These are phyloP conservation scores for Glycyrrhiza uralensis DNA, from an alignment of 306 rosid genomes.

Conservation along the genomic window DNA sequence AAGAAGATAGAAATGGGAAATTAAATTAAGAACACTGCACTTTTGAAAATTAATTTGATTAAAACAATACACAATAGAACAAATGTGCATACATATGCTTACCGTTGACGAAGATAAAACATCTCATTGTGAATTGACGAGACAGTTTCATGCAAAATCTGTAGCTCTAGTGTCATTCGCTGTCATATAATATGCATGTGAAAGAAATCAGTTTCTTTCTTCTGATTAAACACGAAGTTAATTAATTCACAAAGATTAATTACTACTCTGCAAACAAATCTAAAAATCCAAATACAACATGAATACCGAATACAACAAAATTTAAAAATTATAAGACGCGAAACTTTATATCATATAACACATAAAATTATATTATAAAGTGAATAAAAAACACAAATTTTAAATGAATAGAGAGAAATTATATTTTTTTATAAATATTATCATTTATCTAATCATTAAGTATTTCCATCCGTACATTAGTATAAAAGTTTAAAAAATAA, in stretches of 20 bases:
- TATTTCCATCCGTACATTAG: too few relatives aligned
- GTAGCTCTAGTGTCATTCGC: slow-evolving; percentile 53
- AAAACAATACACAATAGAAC: neutral
- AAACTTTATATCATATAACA: too few relatives aligned
- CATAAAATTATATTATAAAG: too few relatives aligned
- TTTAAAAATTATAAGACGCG: too few relatives aligned
- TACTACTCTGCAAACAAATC: neutral
- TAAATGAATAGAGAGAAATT: neutral
- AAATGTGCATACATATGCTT: slow-evolving; percentile 1
- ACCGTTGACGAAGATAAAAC: slow-evolving; percentile 57
- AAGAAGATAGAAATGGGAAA: neutral
- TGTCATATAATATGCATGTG: neutral
- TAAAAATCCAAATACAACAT: too few relatives aligned
- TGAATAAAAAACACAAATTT: too few relatives aligned
- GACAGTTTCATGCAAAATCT: slow-evolving; percentile 41
- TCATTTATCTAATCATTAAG: too few relatives aligned
- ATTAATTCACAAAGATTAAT: neutral
- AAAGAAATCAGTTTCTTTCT: neutral
- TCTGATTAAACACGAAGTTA: neutral
- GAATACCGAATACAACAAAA: neutral
- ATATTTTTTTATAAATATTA: too few relatives aligned
- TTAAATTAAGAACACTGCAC: neutral
- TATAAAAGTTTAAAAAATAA: too few relatives aligned
- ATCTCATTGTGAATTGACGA: slow-evolving; percentile 61
- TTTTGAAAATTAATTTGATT: neutral